These are phyloP conservation scores for Crithidia fasciculata DNA, from an alignment of 208 protist genomes.

Conservation along the genomic window DNA sequence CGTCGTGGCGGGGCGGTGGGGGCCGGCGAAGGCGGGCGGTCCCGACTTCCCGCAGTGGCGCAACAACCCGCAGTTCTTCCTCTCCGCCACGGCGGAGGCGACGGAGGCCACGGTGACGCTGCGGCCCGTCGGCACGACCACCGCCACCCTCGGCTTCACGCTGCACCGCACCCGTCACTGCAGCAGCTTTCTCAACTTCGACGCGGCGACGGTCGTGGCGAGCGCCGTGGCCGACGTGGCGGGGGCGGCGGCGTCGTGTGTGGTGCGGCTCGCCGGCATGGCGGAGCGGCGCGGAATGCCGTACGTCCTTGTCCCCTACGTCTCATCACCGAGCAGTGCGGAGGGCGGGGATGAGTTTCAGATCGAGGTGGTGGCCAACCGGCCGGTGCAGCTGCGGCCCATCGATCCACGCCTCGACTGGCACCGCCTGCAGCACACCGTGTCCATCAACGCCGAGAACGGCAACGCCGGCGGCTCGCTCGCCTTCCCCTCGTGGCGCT, in stretches of 20 bases:
- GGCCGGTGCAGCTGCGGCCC: constrained; percentile 48
- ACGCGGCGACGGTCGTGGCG: constrained; percentile 58
- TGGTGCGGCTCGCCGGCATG: constrained; percentile 69
- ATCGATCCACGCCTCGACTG: constrained; percentile 82
- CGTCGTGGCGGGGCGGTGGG: constrained; percentile 62
- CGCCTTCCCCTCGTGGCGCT: constrained; percentile 84
- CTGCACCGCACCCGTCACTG: constrained; percentile 63
- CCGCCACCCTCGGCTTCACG: constrained; percentile 71
- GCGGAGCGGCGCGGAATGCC: constrained; percentile 79
- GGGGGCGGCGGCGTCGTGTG: constrained; percentile 27
- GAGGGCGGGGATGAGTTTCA: constrained; percentile 39
- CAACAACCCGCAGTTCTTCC: constrained; percentile 87
- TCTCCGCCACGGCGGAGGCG: constrained; percentile 66
- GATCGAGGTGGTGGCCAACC: constrained; percentile 69
- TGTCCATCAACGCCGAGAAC: constrained; percentile 46
- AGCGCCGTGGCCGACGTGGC: constrained; percentile 19
- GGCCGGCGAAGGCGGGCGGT: constrained; percentile 41
- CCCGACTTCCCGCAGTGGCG: constrained; percentile 72
- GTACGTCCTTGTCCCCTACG: constrained; percentile 87
- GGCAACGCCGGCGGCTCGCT: constrained; percentile 77
- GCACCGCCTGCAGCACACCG: constrained; percentile 39
- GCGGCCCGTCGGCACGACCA: neutral
- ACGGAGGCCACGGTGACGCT: constrained; percentile 70
- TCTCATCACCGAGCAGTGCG: neutral
- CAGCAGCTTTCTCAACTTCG: constrained; percentile 75